Conservation (phyloP, 2,329 filamentous ascomycete species). For the Ceratocystis colombiana region DNA sequence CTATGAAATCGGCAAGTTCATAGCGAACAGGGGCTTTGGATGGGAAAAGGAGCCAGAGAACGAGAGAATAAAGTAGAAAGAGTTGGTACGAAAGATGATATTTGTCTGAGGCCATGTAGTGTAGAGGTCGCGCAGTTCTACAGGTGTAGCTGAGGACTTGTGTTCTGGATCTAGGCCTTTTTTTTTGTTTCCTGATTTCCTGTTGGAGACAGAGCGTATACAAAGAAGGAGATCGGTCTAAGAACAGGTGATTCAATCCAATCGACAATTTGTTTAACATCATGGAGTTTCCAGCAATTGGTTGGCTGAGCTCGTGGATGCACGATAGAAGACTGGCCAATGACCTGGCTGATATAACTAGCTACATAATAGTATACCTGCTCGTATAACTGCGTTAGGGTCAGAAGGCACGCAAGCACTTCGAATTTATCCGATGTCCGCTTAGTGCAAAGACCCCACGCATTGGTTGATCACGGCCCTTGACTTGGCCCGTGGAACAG, state of each 20-base stretch:
- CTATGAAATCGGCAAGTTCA: background rate
- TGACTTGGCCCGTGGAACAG: background rate
- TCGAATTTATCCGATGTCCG: background rate
- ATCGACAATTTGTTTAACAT: too few relatives aligned
- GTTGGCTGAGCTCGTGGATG: too few relatives aligned
- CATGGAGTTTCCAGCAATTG: too few relatives aligned
- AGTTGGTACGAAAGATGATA: background rate
- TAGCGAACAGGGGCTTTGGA: background rate
- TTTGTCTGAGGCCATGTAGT: slow-evolving; percentile 3
- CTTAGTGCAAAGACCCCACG: background rate
- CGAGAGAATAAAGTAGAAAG: background rate
- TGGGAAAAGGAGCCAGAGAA: background rate
- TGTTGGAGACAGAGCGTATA: background rate
- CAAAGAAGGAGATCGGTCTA: too few relatives aligned
- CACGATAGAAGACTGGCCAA: too few relatives aligned
- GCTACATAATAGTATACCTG: too few relatives aligned
- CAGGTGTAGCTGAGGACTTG: background rate
- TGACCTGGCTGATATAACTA: too few relatives aligned
- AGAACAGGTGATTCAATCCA: too few relatives aligned
- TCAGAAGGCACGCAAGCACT: background rate
- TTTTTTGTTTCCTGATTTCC: background rate
- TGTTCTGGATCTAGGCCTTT: background rate
- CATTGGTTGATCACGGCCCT: background rate
- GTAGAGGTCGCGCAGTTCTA: background rate
- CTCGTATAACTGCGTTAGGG: background rate